phyloP scores from a whole-genome alignment of 2,329 filamentous ascomycete species.

The Westerdykella ornata region DNA sequence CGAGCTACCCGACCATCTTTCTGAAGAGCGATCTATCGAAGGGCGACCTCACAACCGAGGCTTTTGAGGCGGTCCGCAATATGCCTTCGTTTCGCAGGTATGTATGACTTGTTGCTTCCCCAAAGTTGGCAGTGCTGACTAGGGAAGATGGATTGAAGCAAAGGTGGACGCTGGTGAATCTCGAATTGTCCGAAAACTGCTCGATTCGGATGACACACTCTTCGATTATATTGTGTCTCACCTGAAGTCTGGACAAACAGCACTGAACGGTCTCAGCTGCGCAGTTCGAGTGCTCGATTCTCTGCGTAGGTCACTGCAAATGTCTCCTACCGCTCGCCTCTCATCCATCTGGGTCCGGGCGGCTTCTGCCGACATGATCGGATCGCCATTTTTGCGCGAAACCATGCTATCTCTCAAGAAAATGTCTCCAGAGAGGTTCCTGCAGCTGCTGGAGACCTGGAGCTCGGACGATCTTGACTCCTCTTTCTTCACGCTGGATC shows the following conservation, averaged over 20 bases:
- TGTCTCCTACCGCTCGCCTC: constrained; percentile 30
- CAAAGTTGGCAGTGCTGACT: constrained; percentile 4
- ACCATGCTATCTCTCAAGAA: constrained; percentile 55
- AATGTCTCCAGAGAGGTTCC: constrained; percentile 50
- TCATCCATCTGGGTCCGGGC: constrained; percentile 56
- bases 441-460: constrained; percentile 40
- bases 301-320: constrained; percentile 36
- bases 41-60: constrained; percentile 49
- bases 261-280: constrained; percentile 37
- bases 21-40: constrained; percentile 37
- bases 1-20: constrained; percentile 65
- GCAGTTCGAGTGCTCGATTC: constrained; percentile 31
- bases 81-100: constrained; percentile 59
- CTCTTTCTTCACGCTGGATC: constrained; percentile 16
- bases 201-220: constrained; percentile 56
- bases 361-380: constrained; percentile 50
- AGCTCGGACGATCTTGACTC: constrained; percentile 5
- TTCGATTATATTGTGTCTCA: constrained; percentile 38
- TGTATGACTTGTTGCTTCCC: constrained; percentile 5
- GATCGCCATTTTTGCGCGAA: constrained; percentile 47
- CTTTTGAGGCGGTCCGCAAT: constrained; percentile 61
- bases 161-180: constrained; percentile 33
- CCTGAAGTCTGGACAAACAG: constrained; percentile 34
- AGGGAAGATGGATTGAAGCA: constrained; percentile 31
- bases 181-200: constrained; percentile 47